Percentiles rank a stretch among this genome's conserved stretches.
These are phyloP conservation scores for Zhuliangozyma parablackwelliae DNA, from an alignment of 1,139 yeast species.

Conservation along the genomic window DNA sequence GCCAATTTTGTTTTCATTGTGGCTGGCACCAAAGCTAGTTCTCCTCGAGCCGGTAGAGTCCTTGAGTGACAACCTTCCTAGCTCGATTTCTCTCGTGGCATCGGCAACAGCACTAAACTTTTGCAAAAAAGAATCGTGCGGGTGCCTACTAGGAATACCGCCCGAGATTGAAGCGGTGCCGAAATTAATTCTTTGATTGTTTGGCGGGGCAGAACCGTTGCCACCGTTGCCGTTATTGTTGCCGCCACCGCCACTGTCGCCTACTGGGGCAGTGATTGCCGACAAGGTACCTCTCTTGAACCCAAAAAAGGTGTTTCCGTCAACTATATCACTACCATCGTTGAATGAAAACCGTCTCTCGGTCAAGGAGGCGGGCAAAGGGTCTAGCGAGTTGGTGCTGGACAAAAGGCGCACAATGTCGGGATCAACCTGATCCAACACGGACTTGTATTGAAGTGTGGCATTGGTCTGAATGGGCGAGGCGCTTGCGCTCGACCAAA, in stretches of 20 bases:
- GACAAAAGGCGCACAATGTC: constrained; percentile 43
- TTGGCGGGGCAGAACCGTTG: constrained; percentile 1
- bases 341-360: constrained; percentile 34
- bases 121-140: constrained; percentile 52
- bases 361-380: constrained; percentile 4
- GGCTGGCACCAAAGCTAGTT: constrained; percentile 34
- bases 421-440: constrained; percentile 39
- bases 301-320: constrained; percentile 36
- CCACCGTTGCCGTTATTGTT: constrained; percentile 2
- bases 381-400: constrained; percentile 6
- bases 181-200: constrained; percentile 27
- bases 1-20: constrained; percentile 16
- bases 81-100: constrained; percentile 71
- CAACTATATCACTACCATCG: constrained; percentile 45
- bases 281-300: constrained; percentile 47
- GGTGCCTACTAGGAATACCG: constrained; percentile 47
- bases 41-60: constrained; percentile 32
- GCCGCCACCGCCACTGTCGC: constrained; percentile 8
- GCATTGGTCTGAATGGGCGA: constrained; percentile 24
- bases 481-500: constrained; percentile 30
- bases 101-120: constrained; percentile 75
- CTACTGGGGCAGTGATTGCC: constrained; percentile 40
- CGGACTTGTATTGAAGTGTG: constrained; percentile 25
- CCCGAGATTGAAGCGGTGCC: constrained; percentile 65
- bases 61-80: constrained; percentile 27